Evolutionary conservation across 441 rosid genomes (phyloP), one percentile per base, ranked within the genome.

Genomic region (Theobroma grandiflorum): DNA sequence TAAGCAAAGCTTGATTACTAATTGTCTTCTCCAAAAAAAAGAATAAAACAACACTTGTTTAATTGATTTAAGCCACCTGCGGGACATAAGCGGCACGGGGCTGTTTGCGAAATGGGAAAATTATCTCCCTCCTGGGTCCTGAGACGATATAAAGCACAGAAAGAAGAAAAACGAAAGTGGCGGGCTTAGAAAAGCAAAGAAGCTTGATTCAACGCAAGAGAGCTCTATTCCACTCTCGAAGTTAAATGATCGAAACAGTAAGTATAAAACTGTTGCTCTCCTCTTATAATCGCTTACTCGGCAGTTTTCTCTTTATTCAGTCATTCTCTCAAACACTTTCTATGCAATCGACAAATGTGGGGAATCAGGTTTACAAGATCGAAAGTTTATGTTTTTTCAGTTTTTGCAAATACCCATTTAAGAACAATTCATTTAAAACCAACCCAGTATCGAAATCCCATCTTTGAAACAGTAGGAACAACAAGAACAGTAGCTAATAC

Each of bases 341-440:
- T 83, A 76, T 63, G 58, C 86, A 47, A 2, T 43, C 65, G 61
- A 52, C 45, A 72, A 63, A 95, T 92, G 93, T 87, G 82, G 71
- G 84, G 88, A 81, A 63, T 81, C 81, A 87, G 92, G 77, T 65
- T 81, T 7, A 62, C 85, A 69, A 85, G 89, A 52, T 90, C 84
- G 14, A 84, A 80, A 31, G 43, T 84, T 3, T 81, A 76, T 12
- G 53, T 55, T 31, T 52, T 82, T 35, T 73, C 84, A 33, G 40
- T 81, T 88, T 66, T 86, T 15, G 84, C 75, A 52, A 65, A 70
- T 31, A 37, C 82, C 75, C 81, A 63, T 82, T 62, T 84, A 11
- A 73, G 79, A 82, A 77, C 78, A 33, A 50, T 76, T 6, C 49
- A 10, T 67, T 2, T 61, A 66, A 79, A 69, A 55, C 81, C 74